Evolutionary conservation across 1,284 basidiomycete genomes (phyloP), one percentile per base, ranked within the genome.

Genomic region (Apiotrichum brassicae): DNA sequence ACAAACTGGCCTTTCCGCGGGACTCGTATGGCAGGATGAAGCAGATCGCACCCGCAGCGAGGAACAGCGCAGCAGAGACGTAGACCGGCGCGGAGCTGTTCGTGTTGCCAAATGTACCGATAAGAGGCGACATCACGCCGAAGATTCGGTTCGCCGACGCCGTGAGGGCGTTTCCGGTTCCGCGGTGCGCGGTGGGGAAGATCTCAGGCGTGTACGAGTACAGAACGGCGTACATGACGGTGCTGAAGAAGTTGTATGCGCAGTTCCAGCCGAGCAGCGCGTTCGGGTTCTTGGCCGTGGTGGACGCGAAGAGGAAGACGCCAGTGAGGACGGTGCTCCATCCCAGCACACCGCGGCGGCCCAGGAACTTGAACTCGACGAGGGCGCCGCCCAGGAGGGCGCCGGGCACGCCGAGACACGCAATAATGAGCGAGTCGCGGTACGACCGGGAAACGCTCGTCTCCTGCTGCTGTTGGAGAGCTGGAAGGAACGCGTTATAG

Each of bases 21-120:
- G 84, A 81, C 60, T 86, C 84, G 61, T 81, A 84, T 0, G 86
- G 85, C n/a, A 87, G 65, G 23, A 85, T 59, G 43, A 86, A 61
- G 28, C 82, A 79, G 30, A 87, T 63, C n/a, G 78, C 49, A 0
- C 83, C 82, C 1, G 82, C 76, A 3, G 77, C 71, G 25, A 87
- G 66, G 63, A 86, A 82, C 49, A 87, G 69, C 14, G 77, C 79
- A 9, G 81, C 85, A 3, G 82, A 77, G 32, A 86, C 79, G 63
- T 81, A 87, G 28, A 87, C 84, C 11, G 86, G 86, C 3, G 81
- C 81, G 0, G 81, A 70, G 3, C 82, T 83, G 19, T 51, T 30
- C 18, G 60, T 42, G 51, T 60, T 55, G 26, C 48, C 64, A 37
- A 51, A 62, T 44, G 64, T 64, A 18, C 53, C 58, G 26, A 67